phyloP scores from a whole-genome alignment of 1,284 basidiomycete genomes.

The Xerocomus amazonicus region DNA sequence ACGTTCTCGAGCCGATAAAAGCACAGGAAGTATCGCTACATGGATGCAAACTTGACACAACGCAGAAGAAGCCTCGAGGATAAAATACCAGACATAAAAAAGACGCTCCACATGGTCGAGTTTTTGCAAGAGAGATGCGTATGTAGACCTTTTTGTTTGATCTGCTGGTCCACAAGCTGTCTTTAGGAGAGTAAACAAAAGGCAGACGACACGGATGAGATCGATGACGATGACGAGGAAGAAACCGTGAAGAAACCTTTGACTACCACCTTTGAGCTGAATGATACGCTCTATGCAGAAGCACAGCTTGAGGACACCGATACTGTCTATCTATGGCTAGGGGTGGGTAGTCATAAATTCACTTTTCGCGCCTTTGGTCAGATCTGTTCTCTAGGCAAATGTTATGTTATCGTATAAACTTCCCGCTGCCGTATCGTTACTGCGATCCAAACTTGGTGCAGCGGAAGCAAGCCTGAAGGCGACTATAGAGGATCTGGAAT shows the following conservation, averaged over 20 bases:
- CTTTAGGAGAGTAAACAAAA: slow-evolving; percentile 60
- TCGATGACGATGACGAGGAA: slow-evolving; percentile 45
- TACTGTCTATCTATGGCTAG: slow-evolving; percentile 93
- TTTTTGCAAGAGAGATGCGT: slow-evolving; percentile 73
- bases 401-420: slow-evolving; percentile 97
- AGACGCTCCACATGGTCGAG: slow-evolving; percentile 89
- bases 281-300: slow-evolving; percentile 92
- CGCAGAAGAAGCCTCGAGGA: slow-evolving; percentile 79
- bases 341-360: slow-evolving; percentile 57
- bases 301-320: slow-evolving; percentile 86
- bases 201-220: slow-evolving; percentile 43
- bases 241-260: slow-evolving; percentile 49
- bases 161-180: neutral
- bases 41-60: slow-evolving; percentile 87
- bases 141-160: slow-evolving; percentile 25
- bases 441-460: slow-evolving; percentile 73
- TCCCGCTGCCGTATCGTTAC: slow-evolving; percentile 73
- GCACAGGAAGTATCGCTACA: slow-evolving; percentile 94
- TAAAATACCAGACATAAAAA: slow-evolving; percentile 96
- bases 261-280: slow-evolving; percentile 90
- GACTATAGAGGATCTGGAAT: slow-evolving; percentile 88
- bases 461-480: slow-evolving; percentile 71
- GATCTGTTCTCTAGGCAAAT: slow-evolving; percentile 66
- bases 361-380: neutral
- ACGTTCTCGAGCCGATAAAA: slow-evolving; percentile 25